Base-by-base conservation (phyloP, 2,329 filamentous ascomycete genomes). In the Aspergillus tanneri region DNA sequence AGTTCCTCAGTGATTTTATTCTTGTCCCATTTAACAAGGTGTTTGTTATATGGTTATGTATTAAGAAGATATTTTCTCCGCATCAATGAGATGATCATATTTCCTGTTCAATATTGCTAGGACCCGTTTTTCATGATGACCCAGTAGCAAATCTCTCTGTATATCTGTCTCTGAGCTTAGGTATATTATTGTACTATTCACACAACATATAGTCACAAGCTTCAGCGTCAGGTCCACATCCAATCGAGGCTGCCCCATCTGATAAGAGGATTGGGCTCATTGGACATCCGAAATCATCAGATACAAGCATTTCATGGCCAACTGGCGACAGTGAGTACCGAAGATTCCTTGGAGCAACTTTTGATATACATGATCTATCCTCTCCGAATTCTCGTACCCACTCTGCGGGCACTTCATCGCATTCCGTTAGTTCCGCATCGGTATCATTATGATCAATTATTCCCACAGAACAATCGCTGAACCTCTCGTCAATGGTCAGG, bases 401-500 rank as follows among this genome's bases (percentile, higher is more conserved):
- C n/a, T n/a, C n/a, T n/a, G n/a, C n/a, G n/a, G n/a, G n/a, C n/a
- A n/a, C n/a, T n/a, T n/a, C n/a, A n/a, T n/a, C n/a, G n/a, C n/a
- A n/a, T n/a, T n/a, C n/a, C n/a, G n/a, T n/a, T n/a, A n/a, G n/a
- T n/a, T 7, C 14, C 7, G 11, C 22, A 11, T 35, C 25, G 4
- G 27, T 27, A 25, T 35, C 22, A 27, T 35, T 16, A 46, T 35
- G 36, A n/a, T 6, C 12, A 35, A 14, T 11, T 21, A 19, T 19
- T 16, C 19, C 16, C 6, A 8, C 24, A n/a, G 32, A 45, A 19
- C 12, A 6, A 18, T 30, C 24, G 16, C 14, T 23, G 10, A 12
- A 22, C 5, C 28, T 35, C 19, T 43, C 45, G 5, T 38, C 47
- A 3, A 55, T 22, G 1, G 46, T 47, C 43, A 53, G 39, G 3